Conservation (phyloP, 139 green algal genomes). For the Closterium sp. region DNA sequence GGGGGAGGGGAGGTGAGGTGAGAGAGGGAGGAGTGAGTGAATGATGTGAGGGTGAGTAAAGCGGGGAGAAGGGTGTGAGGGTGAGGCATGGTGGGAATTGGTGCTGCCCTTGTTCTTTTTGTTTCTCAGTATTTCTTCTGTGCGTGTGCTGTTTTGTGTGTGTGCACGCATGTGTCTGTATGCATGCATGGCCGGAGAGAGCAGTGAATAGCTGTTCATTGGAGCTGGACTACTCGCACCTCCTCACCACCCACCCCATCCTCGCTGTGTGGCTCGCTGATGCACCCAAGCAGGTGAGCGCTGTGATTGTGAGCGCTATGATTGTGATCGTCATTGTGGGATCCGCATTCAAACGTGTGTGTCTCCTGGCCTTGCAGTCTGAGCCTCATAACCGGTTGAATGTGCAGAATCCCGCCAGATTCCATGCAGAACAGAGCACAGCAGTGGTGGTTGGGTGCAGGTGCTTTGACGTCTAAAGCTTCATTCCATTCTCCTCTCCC, state of each 20-base stretch:
- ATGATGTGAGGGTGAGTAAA: not conserved
- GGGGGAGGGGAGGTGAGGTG: not conserved
- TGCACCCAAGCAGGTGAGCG: slow-evolving; percentile 55
- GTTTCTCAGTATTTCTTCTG: not conserved
- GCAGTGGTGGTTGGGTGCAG: too few relatives aligned
- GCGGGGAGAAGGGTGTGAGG: not conserved
- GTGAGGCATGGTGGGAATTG: not conserved
- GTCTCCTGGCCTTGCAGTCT: too few relatives aligned
- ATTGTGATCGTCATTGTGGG: too few relatives aligned
- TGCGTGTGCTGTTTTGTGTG: not conserved
- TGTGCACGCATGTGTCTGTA: not conserved
- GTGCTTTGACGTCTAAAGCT: too few relatives aligned
- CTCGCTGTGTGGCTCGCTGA: slow-evolving; percentile 81
- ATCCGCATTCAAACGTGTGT: too few relatives aligned
- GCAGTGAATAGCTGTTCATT: slow-evolving; percentile 58
- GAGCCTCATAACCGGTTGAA: too few relatives aligned
- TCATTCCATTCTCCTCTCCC: too few relatives aligned
- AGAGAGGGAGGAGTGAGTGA: not conserved
- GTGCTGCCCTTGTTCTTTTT: not conserved
- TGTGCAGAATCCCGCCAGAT: too few relatives aligned
- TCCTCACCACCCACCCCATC: slow-evolving; percentile 52
- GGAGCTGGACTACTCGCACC: slow-evolving; percentile 84
- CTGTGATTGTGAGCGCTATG: too few relatives aligned
- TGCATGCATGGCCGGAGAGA: not conserved
- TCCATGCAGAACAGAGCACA: too few relatives aligned